A percentile compares a stretch with the other conserved stretches of the same genome.
These are phyloP conservation scores for Epichloe scottii DNA, from an alignment of 2,329 filamentous ascomycete genomes.

Conservation along the genomic window DNA sequence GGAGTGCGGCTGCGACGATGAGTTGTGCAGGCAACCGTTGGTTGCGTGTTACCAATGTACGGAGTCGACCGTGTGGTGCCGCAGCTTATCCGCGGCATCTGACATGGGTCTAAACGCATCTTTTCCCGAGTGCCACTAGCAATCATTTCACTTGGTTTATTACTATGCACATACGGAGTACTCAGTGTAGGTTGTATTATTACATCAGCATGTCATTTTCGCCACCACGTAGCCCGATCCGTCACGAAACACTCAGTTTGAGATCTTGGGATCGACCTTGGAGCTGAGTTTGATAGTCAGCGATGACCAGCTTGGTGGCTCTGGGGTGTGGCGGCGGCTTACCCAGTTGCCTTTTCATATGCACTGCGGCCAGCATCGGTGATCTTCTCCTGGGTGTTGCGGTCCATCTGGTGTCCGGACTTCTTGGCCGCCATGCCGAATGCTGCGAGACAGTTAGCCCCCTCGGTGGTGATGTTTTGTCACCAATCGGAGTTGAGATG, in stretches of 20 bases:
- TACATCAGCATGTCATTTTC: no score
- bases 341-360: slow-evolving; percentile 27
- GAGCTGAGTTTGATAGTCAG: slow-evolving; percentile 7
- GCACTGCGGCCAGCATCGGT: slow-evolving; percentile 22
- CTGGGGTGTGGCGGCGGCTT: slow-evolving; percentile 5
- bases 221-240: neutral
- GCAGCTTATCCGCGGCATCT: no score
- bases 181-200: no score
- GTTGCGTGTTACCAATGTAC: no score
- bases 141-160: no score
- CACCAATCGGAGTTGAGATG: no score
- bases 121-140: no score
- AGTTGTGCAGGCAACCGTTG: no score
- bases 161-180: no score
- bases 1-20: no score
- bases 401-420: slow-evolving; percentile 21
- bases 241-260: slow-evolving; percentile 16
- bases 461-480: neutral
- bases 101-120: no score
- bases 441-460: slow-evolving; percentile 11
- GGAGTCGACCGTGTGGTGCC: no score
- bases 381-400: slow-evolving; percentile 25
- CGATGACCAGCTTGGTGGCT: neutral
- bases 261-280: slow-evolving; percentile 21
- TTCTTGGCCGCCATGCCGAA: slow-evolving; percentile 20